These are phyloP conservation scores for Ophiobolus disseminans DNA, from an alignment of 2,329 filamentous ascomycete genomes.

Conservation along the genomic window DNA sequence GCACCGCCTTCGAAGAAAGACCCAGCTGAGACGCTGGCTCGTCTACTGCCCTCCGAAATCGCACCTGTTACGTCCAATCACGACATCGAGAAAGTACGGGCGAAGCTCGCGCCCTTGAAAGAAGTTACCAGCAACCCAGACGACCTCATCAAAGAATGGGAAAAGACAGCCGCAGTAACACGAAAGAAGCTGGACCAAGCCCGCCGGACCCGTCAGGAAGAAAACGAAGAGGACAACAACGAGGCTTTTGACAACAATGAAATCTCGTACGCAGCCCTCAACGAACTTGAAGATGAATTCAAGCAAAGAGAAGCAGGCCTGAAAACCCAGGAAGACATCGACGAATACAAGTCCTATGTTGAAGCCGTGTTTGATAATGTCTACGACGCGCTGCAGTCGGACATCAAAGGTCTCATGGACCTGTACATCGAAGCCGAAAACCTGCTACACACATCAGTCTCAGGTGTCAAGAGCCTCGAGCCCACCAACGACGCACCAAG, in stretches of 20 bases:
- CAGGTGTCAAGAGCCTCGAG: constrained; percentile 30
- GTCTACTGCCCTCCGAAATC: constrained; percentile 29
- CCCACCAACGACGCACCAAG: constrained; percentile 20
- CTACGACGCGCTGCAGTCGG: constrained; percentile 57
- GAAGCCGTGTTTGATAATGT: constrained; percentile 59
- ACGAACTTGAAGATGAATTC: constrained; percentile 62
- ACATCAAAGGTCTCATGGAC: constrained; percentile 58
- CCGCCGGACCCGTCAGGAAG: constrained; percentile 58
- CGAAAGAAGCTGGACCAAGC: constrained; percentile 57
- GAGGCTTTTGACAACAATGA: constrained; percentile 63
- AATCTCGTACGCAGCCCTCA: constrained; percentile 65
- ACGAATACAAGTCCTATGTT: constrained; percentile 60
- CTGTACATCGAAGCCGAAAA: constrained; percentile 51
- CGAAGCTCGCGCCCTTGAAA: constrained; percentile 19
- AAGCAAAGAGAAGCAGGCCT: constrained; percentile 59
- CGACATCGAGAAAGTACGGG: constrained; percentile 31
- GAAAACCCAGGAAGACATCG: constrained; percentile 61
- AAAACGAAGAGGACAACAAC: constrained; percentile 61
- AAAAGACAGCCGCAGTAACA: constrained; percentile 52
- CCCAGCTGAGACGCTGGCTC: constrained; percentile 23
- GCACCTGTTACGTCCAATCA: constrained; percentile 16
- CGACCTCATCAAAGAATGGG: constrained; percentile 51
- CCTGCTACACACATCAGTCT: constrained; percentile 31
- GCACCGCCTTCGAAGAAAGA: constrained; percentile 20
- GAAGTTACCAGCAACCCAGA: constrained; percentile 27